A percentile compares a stretch with the other conserved stretches of the same genome.
Conservation (phyloP, 768 basidiomycete species). For the Russula earlei region DNA sequence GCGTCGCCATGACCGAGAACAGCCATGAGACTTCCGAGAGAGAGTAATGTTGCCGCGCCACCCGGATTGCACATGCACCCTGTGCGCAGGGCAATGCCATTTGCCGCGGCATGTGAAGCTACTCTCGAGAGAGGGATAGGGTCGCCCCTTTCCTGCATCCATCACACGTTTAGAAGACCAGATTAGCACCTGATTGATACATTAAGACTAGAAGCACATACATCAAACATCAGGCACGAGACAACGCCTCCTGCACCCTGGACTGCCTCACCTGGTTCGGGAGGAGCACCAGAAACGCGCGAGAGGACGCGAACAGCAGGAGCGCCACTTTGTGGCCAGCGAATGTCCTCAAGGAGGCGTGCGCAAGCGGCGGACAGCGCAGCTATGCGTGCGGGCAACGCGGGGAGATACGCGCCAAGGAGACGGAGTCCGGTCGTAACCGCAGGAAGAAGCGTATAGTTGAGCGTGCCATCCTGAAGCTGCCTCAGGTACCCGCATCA, state of each 20-base stretch:
- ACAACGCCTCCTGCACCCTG: slow-evolving; percentile 17
- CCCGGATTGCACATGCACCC: slow-evolving; percentile 89
- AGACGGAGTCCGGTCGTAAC: slow-evolving; percentile 71
- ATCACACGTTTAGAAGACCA: too few relatives aligned
- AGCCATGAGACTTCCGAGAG: slow-evolving; percentile 56
- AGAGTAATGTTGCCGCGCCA: slow-evolving; percentile 63
- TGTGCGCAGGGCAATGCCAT: slow-evolving; percentile 61
- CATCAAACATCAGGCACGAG: slow-evolving; percentile 14
- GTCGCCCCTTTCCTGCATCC: slow-evolving; percentile 7
- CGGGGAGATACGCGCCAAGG: slow-evolving; percentile 68
- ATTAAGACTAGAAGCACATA: background rate
- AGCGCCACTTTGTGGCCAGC: slow-evolving; percentile 45
- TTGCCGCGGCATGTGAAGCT: slow-evolving; percentile 44
- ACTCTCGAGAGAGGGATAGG: slow-evolving; percentile 37
- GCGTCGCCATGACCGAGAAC: slow-evolving; percentile 49
- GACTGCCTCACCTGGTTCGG: slow-evolving; percentile 5
- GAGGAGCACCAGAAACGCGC: slow-evolving; percentile 32
- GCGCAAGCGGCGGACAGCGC: slow-evolving; percentile 56
- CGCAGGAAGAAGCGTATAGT: slow-evolving; percentile 69
- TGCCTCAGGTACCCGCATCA: background rate
- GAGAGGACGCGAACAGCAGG: slow-evolving; percentile 67
- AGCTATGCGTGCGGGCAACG: slow-evolving; percentile 67
- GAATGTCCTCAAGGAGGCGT: slow-evolving; percentile 43
- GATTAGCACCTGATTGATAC: background rate
- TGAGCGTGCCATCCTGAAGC: slow-evolving; percentile 72